Evolutionary conservation across 768 basidiomycete genomes (phyloP).

Genomic region (Cystobasidium ongulense): DNA sequence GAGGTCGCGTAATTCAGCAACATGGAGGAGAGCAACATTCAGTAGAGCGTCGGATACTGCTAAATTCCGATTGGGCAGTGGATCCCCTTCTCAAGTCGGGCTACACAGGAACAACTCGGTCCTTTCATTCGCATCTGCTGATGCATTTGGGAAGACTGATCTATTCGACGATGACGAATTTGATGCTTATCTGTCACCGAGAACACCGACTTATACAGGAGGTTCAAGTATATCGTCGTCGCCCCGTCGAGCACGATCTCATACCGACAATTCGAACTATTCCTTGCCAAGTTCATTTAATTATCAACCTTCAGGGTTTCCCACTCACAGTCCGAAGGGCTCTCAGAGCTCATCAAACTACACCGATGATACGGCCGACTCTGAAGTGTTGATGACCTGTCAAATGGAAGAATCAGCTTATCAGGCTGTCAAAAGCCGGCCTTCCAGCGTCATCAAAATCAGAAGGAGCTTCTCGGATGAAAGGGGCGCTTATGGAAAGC

Average conservation of each 20-base stretch:
- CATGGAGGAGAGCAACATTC: not conserved
- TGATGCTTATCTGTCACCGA: not conserved
- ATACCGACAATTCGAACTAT: not conserved
- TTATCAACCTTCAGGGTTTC: not conserved
- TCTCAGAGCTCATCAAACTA: not conserved
- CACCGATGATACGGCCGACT: not conserved
- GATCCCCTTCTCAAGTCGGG: not conserved
- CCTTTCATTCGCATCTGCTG: conserved; percentile 12
- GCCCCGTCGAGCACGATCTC: not conserved
- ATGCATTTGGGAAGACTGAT: not conserved
- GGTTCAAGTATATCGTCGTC: not conserved
- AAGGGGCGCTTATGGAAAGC: not conserved
- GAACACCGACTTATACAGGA: not conserved
- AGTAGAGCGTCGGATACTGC: not conserved
- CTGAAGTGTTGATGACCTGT: conserved; percentile 4
- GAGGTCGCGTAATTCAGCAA: not conserved
- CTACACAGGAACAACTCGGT: not conserved
- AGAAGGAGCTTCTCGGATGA: not conserved
- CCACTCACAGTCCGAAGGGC: not conserved
- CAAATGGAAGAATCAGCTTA: not conserved
- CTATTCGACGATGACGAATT: not conserved
- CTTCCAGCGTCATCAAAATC: not conserved
- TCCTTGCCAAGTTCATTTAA: not conserved
- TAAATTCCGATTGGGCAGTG: not conserved
- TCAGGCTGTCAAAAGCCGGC: not conserved